Evolutionary conservation across 1,284 basidiomycete genomes (phyloP).

Genomic region (Porogramme epimiltina): DNA sequence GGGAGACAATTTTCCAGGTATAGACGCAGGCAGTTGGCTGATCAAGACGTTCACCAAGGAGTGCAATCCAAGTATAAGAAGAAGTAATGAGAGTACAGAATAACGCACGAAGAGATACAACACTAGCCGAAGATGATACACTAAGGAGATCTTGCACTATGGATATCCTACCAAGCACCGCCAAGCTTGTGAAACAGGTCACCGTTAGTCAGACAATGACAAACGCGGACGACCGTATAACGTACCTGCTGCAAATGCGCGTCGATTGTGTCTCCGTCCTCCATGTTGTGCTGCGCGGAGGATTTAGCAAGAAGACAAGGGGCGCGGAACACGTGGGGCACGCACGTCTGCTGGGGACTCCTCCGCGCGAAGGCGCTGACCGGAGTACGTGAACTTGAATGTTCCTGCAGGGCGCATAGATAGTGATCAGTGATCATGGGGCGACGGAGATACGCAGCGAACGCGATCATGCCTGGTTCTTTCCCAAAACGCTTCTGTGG

Average conservation of each 20-base stretch:
- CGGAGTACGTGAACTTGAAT: conserved; percentile 59
- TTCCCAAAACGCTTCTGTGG: conserved; percentile 59
- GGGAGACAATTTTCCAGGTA: too few relatives aligned
- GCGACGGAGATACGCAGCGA: too few relatives aligned
- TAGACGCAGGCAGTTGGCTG: too few relatives aligned
- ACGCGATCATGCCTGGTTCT: conserved; percentile 55
- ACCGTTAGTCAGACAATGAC: neutral
- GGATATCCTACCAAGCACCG: conserved; percentile 5
- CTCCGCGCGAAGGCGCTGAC: conserved; percentile 45
- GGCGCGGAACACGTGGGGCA: conserved; percentile 22
- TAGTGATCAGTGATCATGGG: too few relatives aligned
- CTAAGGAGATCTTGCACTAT: conserved; percentile 6
- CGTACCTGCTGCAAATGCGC: conserved; percentile 55
- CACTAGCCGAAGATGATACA: conserved; percentile 11
- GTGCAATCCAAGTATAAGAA: too few relatives aligned
- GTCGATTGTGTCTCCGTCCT: conserved; percentile 59
- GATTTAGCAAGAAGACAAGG: neutral
- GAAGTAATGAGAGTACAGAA: neutral
- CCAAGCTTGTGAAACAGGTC: conserved; percentile 8
- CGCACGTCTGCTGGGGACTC: conserved; percentile 56
- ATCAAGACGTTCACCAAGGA: too few relatives aligned
- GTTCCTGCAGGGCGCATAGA: conserved; percentile 40
- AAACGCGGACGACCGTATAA: neutral
- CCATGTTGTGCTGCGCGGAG: conserved; percentile 47
- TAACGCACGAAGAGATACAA: conserved; percentile 14